phyloP scores from a whole-genome alignment of 192 early-diverging fungal genomes.

The Coemansia sp. region DNA sequence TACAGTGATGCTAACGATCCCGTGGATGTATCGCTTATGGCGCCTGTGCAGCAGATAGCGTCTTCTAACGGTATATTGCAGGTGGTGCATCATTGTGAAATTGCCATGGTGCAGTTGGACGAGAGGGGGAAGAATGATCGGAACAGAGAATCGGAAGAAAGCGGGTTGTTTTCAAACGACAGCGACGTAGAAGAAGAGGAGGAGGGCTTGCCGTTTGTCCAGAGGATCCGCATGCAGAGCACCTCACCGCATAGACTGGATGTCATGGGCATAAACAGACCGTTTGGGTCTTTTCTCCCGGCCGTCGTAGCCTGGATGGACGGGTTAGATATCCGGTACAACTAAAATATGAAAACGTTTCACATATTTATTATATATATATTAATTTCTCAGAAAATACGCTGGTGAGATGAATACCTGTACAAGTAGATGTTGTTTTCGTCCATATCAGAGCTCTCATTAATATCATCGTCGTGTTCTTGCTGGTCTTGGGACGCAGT shows the following conservation, averaged over 20 bases:
- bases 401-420: neutral
- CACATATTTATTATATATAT: neutral
- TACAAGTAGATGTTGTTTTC: neutral
- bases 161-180: neutral
- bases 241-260: constrained; percentile 10
- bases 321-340: constrained; percentile 39
- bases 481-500: neutral
- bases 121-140: neutral
- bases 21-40: neutral
- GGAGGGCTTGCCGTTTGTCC: neutral
- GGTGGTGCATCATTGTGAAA: constrained; percentile 14
- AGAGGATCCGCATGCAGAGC: constrained; percentile 3
- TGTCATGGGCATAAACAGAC: constrained; percentile 35
- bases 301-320: constrained; percentile 49
- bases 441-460: neutral
- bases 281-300: constrained; percentile 26
- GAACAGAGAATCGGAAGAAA: neutral
- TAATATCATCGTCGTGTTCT: neutral
- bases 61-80: neutral
- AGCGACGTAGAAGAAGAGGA: neutral
- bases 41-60: neutral
- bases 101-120: neutral
- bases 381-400: neutral
- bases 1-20: constrained; percentile 3
- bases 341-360: neutral